Base-by-base conservation (phyloP, 139 green algal genomes). In the Chlamydomonas sphaeroides region DNA sequence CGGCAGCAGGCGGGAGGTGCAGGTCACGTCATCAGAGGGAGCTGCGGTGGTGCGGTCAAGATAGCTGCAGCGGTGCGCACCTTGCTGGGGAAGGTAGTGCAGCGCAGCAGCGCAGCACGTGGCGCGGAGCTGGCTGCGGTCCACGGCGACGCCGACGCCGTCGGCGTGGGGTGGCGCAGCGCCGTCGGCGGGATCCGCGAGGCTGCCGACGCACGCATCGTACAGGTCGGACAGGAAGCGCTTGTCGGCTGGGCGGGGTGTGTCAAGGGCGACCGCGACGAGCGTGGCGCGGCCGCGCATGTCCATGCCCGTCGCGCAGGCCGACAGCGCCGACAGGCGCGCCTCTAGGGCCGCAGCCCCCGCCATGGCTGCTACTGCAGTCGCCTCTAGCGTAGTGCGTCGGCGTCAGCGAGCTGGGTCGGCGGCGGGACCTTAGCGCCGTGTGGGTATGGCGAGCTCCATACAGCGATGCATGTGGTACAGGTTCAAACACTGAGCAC, bases 201-300 rank as follows among this genome's bases (percentile, higher is more conserved):
- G 21, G 32, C 42, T 74, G 0, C 6, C 18, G 45, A 80, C 61
- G 26, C 68, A 66, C 3, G 51, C 61, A 63, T 86, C 80, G 41
- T 63, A 86, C 0, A 86, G 70, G 36, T 86, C 59, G 0, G 80
- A 86, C 36, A 86, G 41, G 36, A 86, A 86, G 10, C 53, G 30
- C 33, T 53, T 53, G 14, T 10, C 11, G 11, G 14, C 45, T 14
- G 45, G 45, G 11, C 14, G 45, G 11, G 45, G 45, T 14, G 14
- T 20, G 41, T 72, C 75, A 5, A 82, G 32, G 1, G 75, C 75
- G 2, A 51, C 62, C 26, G 32, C 65, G 8, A 73, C 45, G 23
- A 82, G 21, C 0, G 7, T 45, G 7, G 62, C 42, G 5, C 75
- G 62, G 25, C 32, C 25, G 8, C 23, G 20, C 0, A 82, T 28